These are phyloP conservation scores for Tylopilus felleus DNA, from an alignment of 768 basidiomycete genomes.

Conservation along the genomic window DNA sequence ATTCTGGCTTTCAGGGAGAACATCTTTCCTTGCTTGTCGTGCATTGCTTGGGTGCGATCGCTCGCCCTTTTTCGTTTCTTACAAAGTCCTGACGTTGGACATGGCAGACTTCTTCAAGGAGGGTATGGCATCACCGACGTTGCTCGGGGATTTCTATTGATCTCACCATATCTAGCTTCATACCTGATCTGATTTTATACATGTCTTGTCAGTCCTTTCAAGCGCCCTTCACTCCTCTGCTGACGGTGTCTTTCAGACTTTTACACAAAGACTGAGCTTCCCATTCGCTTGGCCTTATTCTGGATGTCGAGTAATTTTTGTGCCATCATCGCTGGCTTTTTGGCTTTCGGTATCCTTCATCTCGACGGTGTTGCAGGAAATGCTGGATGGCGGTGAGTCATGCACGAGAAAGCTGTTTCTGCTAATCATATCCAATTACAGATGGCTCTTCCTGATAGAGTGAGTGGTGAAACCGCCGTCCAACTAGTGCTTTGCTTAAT, in stretches of 20 bases:
- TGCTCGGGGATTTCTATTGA: neutral
- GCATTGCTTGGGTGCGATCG: constrained; percentile 43
- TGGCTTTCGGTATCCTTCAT: constrained; percentile 58
- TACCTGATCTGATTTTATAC: constrained; percentile 60
- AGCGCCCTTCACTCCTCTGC: neutral
- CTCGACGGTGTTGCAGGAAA: constrained; percentile 8
- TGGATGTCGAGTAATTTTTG: constrained; percentile 60
- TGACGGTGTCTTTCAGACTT: constrained; percentile 31
- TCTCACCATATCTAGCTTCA: constrained; percentile 38
- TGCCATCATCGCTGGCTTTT: constrained; percentile 55
- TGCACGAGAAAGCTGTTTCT: neutral
- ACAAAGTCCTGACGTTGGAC: neutral
- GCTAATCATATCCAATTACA: neutral
- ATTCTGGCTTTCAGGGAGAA: constrained; percentile 53
- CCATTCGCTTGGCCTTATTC: constrained; percentile 58
- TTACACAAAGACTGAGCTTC: constrained; percentile 56
- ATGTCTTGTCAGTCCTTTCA: constrained; percentile 45
- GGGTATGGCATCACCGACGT: constrained; percentile 31
- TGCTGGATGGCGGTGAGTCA: constrained; percentile 16
- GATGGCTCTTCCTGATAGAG: constrained; percentile 40
- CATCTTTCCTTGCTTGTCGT: constrained; percentile 47
- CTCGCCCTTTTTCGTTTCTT: neutral
- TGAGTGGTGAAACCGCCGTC: constrained; percentile 7
- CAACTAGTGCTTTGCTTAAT: neutral
- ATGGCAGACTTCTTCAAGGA: constrained; percentile 41